These are phyloP conservation scores for Neurospora cerealis DNA, from an alignment of 495 filamentous ascomycete species.

Conservation along the genomic window DNA sequence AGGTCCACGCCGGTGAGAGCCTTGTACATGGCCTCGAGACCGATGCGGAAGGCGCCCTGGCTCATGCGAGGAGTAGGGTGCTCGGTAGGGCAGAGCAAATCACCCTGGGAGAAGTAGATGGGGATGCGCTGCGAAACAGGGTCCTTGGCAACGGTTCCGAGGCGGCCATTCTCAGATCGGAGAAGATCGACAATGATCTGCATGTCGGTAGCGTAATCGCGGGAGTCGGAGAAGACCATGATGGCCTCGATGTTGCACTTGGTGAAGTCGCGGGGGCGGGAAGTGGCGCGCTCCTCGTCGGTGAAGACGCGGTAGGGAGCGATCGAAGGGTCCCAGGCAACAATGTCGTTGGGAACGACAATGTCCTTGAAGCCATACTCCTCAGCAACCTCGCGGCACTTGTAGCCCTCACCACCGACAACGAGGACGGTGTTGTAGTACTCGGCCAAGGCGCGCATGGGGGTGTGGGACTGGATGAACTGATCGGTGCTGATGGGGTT, in stretches of 20 bases:
- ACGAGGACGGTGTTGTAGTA: conserved; percentile 58
- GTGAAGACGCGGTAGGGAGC: conserved; percentile 56
- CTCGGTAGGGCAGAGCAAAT: conserved; percentile 67
- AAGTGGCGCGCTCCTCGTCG: conserved; percentile 45
- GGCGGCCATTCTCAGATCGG: conserved; percentile 59
- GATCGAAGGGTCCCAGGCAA: conserved; percentile 50
- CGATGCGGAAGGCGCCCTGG: conserved; percentile 67
- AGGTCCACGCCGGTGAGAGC: conserved; percentile 62
- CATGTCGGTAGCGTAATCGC: conserved; percentile 75
- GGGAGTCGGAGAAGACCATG: conserved; percentile 72
- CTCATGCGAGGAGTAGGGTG: conserved; percentile 64
- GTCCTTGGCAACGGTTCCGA: conserved; percentile 55
- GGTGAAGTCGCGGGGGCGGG: conserved; percentile 51
- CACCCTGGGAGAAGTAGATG: conserved; percentile 67
- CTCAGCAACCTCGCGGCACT: conserved; percentile 56
- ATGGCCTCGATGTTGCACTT: conserved; percentile 71
- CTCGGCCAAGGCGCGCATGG: conserved; percentile 55
- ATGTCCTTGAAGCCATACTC: conserved; percentile 57
- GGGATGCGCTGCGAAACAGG: conserved; percentile 60
- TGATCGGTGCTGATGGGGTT: conserved; percentile 51
- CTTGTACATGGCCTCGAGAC: conserved; percentile 71
- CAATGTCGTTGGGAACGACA: conserved; percentile 56
- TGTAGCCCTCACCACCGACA: conserved; percentile 56
- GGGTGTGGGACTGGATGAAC: conserved; percentile 60
- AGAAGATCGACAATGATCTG: conserved; percentile 80